Percentiles rank a stretch among this genome's conserved stretches.
Evolutionary conservation across 2,329 filamentous ascomycete genomes (phyloP).

Genomic region (Talaromyces piceae): DNA sequence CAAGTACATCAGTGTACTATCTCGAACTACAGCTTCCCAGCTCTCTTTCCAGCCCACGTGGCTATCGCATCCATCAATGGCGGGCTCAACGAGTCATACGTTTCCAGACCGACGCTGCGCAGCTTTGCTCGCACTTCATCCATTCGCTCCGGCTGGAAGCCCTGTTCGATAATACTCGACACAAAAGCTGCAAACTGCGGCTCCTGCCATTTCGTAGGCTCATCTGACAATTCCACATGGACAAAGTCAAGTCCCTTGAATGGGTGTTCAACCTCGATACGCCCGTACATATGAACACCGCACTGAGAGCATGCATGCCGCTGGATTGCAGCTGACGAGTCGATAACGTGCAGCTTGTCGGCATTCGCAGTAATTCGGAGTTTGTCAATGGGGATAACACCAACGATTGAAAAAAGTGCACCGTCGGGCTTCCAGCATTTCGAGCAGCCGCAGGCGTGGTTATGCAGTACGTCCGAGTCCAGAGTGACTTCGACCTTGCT

Average conservation of each 20-base stretch:
- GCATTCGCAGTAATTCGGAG: constrained; percentile 51
- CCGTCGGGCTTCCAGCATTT: constrained; percentile 64
- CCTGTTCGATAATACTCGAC: constrained; percentile 61
- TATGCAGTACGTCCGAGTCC: constrained; percentile 54
- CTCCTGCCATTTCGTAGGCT: constrained; percentile 59
- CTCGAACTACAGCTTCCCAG: constrained; percentile 22
- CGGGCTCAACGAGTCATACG: constrained; percentile 57
- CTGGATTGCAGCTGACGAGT: constrained; percentile 51
- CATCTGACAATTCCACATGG: constrained; percentile 53
- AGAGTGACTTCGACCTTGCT: constrained; percentile 53
- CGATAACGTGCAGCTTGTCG: constrained; percentile 51
- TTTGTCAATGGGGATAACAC: constrained; percentile 50
- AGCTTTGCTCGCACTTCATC: constrained; percentile 49
- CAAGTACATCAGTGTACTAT: too few species aligned
- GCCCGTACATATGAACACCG: constrained; percentile 56
- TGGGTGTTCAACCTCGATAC: constrained; percentile 57
- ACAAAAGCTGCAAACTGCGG: constrained; percentile 64
- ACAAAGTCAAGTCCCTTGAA: constrained; percentile 66
- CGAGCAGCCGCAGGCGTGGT: constrained; percentile 65
- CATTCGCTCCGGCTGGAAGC: constrained; percentile 50
- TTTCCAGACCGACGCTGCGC: constrained; percentile 48
- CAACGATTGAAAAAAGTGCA: constrained; percentile 58
- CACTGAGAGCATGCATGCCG: constrained; percentile 56
- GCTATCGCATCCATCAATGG: constrained; percentile 56
- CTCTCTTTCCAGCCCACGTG: constrained; percentile 47